phyloP scores from a whole-genome alignment of 257 asterid species.

The Solanum paucissectum region DNA sequence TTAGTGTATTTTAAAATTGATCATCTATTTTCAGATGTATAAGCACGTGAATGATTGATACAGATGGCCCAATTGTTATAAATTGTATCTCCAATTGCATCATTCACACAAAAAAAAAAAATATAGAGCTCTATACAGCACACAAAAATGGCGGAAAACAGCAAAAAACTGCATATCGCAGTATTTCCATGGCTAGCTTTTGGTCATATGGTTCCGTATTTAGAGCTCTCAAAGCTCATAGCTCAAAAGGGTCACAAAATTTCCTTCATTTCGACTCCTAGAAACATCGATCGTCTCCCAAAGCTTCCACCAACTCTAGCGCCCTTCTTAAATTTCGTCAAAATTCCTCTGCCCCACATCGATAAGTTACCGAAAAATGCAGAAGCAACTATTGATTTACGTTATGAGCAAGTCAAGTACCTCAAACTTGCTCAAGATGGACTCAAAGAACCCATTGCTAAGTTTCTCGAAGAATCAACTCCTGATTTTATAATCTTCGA shows the following conservation, averaged over 20 bases:
- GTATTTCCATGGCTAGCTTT: slow-evolving; percentile 68
- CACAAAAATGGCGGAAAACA: neutral
- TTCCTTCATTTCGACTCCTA: slow-evolving; percentile 41
- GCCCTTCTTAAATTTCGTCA: slow-evolving; percentile 12
- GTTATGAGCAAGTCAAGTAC: slow-evolving; percentile 15
- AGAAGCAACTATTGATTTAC: slow-evolving; percentile 21
- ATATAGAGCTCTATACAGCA: neutral
- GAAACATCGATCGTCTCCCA: slow-evolving; percentile 55
- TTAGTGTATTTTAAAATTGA: no score
- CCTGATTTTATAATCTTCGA: slow-evolving; percentile 25
- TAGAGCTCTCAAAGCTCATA: slow-evolving; percentile 34
- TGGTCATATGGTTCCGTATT: slow-evolving; percentile 47
- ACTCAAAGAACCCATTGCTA: slow-evolving; percentile 7
- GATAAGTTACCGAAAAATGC: slow-evolving; percentile 13
- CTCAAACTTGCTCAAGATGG: slow-evolving; percentile 9
- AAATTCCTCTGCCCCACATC: slow-evolving; percentile 5
- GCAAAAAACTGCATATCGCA: slow-evolving; percentile 22
- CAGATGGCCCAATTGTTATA: no score
- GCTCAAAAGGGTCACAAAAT: slow-evolving; percentile 41
- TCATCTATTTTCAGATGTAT: no score
- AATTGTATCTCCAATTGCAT: no score
- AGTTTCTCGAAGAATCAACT: slow-evolving; percentile 5
- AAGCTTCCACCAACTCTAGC: slow-evolving; percentile 25
- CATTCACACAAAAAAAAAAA: neutral
- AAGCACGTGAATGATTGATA: no score